Conservation (phyloP, 176 grass and related monocot genomes). For the Eleusine coracana region DNA sequence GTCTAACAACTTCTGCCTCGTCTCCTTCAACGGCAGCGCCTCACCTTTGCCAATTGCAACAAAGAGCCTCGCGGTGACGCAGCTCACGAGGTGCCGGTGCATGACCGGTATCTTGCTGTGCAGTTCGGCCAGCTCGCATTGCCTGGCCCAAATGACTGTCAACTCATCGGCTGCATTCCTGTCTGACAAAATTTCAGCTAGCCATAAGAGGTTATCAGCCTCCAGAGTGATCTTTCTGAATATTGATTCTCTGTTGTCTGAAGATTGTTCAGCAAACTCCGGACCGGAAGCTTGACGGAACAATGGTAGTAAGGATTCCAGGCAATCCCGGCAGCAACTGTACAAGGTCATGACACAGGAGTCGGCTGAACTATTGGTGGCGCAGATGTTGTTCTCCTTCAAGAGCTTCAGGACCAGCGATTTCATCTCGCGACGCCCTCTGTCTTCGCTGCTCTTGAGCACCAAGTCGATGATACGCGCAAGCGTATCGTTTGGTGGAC, state of each 20-base stretch:
- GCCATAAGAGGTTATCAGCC: conserved; percentile 79
- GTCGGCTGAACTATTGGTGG: conserved; percentile 49
- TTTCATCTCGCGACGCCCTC: conserved; percentile 78
- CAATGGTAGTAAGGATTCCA: conserved; percentile 61
- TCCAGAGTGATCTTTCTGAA: conserved; percentile 61
- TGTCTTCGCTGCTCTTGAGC: conserved; percentile 72
- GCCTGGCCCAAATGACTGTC: conserved; percentile 58
- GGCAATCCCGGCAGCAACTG: conserved; percentile 51
- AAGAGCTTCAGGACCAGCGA: conserved; percentile 77
- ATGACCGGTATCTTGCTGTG: conserved; percentile 68
- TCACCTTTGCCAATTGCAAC: conserved; percentile 70
- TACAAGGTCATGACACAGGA: conserved; percentile 62
- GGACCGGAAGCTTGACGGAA: conserved; percentile 52
- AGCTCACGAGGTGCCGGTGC: conserved; percentile 73
- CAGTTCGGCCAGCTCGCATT: conserved; percentile 62
- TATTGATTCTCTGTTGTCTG: conserved; percentile 47
- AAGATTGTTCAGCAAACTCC: conserved; percentile 42
- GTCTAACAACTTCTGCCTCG: conserved; percentile 53
- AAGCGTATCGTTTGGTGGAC: conserved; percentile 57
- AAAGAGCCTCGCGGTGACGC: conserved; percentile 67
- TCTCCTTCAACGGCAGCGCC: conserved; percentile 62
- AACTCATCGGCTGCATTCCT: conserved; percentile 60
- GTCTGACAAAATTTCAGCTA: conserved; percentile 74
- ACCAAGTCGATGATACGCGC: conserved; percentile 73
- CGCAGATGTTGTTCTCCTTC: conserved; percentile 63